A percentile compares a stretch with the other conserved stretches of the same genome.
phyloP scores from a whole-genome alignment of 345 rosid genomes.

The Alliaria petiolata region DNA sequence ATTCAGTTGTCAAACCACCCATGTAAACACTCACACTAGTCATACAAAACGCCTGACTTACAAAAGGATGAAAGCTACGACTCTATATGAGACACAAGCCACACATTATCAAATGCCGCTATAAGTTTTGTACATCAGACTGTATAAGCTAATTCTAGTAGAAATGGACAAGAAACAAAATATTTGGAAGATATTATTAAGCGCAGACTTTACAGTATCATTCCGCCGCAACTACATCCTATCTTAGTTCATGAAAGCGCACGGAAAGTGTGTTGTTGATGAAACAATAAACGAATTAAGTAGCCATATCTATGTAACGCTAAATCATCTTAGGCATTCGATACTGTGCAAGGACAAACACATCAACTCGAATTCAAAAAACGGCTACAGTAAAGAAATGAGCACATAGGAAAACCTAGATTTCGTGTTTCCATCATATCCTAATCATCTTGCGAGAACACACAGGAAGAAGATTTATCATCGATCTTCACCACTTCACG shows the following conservation, averaged over 20 bases:
- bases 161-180: not conserved
- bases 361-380: not conserved
- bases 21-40: slow-evolving; percentile 15
- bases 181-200: not conserved
- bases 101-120: not conserved
- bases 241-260: not conserved
- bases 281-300: not conserved
- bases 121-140: not conserved
- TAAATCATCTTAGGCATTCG: not conserved
- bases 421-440: slow-evolving; percentile 8
- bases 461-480: not conserved
- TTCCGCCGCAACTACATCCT: not conserved
- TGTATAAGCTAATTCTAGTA: not conserved
- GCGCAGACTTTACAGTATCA: not conserved
- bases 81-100: slow-evolving; percentile 6
- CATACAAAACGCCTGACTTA: slow-evolving; percentile 3
- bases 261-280: not conserved
- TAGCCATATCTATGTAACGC: not conserved
- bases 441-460: not conserved
- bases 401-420: slow-evolving; percentile 29
- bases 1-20: slow-evolving; percentile 27
- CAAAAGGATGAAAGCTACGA: not conserved
- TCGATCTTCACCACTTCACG: slow-evolving; percentile 13
- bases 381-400: slow-evolving; percentile 8
- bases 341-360: not conserved